Percentiles rank a stretch among this genome's conserved stretches.
Conservation (phyloP, 2,329 filamentous ascomycete species). For the Xylariales sp. region DNA sequence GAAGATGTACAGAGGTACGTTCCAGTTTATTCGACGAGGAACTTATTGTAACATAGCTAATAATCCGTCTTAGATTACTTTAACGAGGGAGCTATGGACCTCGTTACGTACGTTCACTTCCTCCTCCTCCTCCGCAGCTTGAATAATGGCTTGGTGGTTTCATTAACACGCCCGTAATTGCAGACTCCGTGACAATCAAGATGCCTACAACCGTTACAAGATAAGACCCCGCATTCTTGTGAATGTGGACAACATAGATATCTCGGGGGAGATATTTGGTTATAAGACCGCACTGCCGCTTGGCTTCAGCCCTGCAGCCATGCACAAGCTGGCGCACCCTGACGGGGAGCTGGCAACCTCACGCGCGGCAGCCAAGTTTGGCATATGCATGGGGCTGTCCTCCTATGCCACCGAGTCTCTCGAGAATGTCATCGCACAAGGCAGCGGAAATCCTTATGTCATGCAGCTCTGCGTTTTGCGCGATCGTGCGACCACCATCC, state of each 20-base stretch:
- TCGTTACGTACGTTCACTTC: constrained; percentile 14
- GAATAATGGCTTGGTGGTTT: no score
- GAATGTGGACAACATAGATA: constrained; percentile 31
- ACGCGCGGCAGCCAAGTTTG: constrained; percentile 36
- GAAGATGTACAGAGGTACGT: constrained; percentile 29
- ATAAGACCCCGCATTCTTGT: constrained; percentile 41
- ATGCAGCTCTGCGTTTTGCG: constrained; percentile 52
- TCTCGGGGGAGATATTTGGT: constrained; percentile 38
- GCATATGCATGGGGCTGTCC: constrained; percentile 43
- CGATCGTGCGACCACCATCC: constrained; percentile 36
- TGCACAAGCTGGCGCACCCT: constrained; percentile 46
- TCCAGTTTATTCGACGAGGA: no score
- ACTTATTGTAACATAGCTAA: background rate
- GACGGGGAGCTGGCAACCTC: constrained; percentile 48
- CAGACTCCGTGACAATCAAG: constrained; percentile 44
- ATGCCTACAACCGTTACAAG: constrained; percentile 45
- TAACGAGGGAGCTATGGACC: constrained; percentile 9
- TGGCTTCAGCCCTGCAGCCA: constrained; percentile 48
- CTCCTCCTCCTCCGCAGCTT: no score
- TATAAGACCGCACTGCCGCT: constrained; percentile 43
- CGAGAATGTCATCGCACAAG: constrained; percentile 39
- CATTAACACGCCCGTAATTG: background rate
- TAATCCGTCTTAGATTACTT: constrained; percentile 4
- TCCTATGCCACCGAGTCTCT: constrained; percentile 39
- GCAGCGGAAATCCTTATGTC: constrained; percentile 36